Evolutionary conservation across 805 yeast species (phyloP).

Genomic region (Scheffersomyces amazonensis): DNA sequence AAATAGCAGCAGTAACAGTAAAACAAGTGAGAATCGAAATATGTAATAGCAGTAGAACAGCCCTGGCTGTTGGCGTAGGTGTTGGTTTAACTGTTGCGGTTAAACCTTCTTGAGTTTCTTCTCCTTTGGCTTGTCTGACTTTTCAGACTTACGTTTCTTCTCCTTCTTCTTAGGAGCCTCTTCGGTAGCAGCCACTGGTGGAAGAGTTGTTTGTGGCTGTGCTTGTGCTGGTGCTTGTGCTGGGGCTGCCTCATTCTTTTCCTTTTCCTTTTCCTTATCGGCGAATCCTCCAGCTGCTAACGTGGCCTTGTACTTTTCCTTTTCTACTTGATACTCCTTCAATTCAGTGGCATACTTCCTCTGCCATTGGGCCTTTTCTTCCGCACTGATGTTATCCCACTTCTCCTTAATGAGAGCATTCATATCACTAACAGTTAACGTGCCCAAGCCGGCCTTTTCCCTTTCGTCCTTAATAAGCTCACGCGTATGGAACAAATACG

Average conservation of each 20-base stretch:
- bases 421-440: conserved; percentile 71
- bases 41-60: too few species aligned
- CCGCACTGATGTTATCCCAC: conserved; percentile 73
- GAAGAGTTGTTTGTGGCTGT: neutral
- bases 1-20: neutral
- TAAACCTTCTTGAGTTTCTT: conserved; percentile 11
- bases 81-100: too few species aligned
- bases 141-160: conserved; percentile 26
- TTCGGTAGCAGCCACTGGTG: neutral
- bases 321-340: conserved; percentile 28
- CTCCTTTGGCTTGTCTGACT: conserved; percentile 6
- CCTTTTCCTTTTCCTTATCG: conserved; percentile 3
- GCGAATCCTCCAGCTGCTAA: conserved; percentile 15
- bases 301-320: conserved; percentile 33
- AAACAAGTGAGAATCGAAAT: neutral
- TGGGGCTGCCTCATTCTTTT: neutral
- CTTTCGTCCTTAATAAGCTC: conserved; percentile 70
- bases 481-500: conserved; percentile 71
- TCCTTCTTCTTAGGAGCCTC: conserved; percentile 41
- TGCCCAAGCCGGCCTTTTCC: conserved; percentile 50
- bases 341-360: conserved; percentile 50
- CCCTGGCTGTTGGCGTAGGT: too few species aligned
- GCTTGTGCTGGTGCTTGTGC: conserved; percentile 1
- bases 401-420: conserved; percentile 73
- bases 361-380: conserved; percentile 70